Evolutionary conservation across 2,329 filamentous ascomycete species (phyloP), one percentile per base, ranked within the genome.

Genomic region (Trichoderma aggressivum): DNA sequence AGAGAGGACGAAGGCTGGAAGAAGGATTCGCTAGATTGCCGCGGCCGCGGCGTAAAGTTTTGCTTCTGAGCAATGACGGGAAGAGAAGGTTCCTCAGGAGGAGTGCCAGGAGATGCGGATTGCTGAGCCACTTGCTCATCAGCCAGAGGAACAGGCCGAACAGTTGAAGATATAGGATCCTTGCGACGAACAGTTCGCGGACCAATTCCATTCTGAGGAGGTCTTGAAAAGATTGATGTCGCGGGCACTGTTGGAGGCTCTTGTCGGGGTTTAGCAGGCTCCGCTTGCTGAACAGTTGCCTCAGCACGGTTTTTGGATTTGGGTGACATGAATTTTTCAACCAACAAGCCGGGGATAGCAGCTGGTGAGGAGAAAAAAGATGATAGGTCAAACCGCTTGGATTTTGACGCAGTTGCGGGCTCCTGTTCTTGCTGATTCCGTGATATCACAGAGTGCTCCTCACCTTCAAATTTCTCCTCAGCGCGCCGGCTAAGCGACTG

Each of bases 361-460:
- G 84, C 83, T 1, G 87, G 87, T 3, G 87, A 89, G 0, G 87
- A 89, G 76, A 89, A 89, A 76, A 89, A 89, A 8, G 82, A 81
- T 7, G 85, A 82, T 2, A 89, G 79, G 66, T 88, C 84, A 66
- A 86, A 84, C 26, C 79, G 79, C 47, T 76, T 80, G 7, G 77
- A 73, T 64, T 80, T 80, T 11, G 74, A 74, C 3, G 72, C 75
- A 18, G 76, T 76, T 47, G 75, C 71, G 2, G 76, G 73, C 3
- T 73, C 70, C 7, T 74, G 74, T 36, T 72, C 66, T 12, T 61
- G 47, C 39, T 70, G 67, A 71, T 53, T 74, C 60, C 80, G 80
- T 1, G 81, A 77, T 1, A 88, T 76, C 72, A 86, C 77, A 1
- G 85, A 86, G 73, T 82, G 85, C 34, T 86, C 85, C 24, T 85